These are phyloP conservation scores for Prosopis cineraria DNA, from an alignment of 306 rosid species.

Conservation along the genomic window DNA sequence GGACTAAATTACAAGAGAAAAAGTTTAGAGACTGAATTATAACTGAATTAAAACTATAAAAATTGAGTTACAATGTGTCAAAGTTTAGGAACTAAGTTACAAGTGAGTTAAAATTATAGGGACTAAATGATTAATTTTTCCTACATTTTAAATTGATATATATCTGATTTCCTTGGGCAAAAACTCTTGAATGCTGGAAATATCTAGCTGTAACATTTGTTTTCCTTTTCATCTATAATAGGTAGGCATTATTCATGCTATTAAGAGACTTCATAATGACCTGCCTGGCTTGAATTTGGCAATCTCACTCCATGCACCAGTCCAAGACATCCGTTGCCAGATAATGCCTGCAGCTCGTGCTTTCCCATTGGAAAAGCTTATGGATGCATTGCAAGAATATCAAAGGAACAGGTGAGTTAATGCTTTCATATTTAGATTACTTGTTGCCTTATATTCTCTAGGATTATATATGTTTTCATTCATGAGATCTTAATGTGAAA, in stretches of 20 bases:
- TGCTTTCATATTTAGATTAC: neutral
- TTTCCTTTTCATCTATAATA: constrained; percentile 36
- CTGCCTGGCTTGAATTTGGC: constrained; percentile 96
- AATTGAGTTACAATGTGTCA: too few species aligned
- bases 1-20: too few species aligned
- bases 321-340: constrained; percentile 90
- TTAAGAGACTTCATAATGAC: constrained; percentile 84
- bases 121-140: too few species aligned
- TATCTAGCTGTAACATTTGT: constrained; percentile 29
- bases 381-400: constrained; percentile 81
- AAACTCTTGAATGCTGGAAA: constrained; percentile 25
- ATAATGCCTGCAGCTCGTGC: constrained; percentile 99
- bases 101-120: too few species aligned
- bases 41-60: too few species aligned
- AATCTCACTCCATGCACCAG: constrained; percentile 94
- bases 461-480: neutral
- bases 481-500: neutral
- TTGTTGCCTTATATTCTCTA: neutral
- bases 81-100: too few species aligned
- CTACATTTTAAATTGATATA: neutral
- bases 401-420: constrained; percentile 65
- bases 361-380: constrained; percentile 85
- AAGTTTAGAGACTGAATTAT: too few species aligned
- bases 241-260: constrained; percentile 94
- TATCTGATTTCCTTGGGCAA: neutral